phyloP scores from a whole-genome alignment of 331 rosid species.

The Dryas integrifolia region DNA sequence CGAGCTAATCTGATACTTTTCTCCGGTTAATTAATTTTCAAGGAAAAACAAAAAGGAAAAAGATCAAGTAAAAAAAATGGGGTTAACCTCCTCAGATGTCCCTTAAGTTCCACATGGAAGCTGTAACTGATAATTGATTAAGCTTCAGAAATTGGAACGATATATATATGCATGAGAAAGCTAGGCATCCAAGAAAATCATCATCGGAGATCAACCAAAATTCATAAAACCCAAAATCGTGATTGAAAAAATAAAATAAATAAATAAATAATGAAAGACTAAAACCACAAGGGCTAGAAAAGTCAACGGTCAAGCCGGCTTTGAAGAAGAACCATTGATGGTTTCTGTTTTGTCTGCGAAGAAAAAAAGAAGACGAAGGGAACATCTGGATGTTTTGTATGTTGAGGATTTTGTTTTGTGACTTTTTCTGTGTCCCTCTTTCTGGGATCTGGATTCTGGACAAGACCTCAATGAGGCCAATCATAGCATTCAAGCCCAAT shows the following conservation, averaged over 20 bases:
- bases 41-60: not conserved
- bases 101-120: constrained; percentile 32
- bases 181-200: constrained; percentile 1
- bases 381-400: no score
- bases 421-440: no score
- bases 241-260: not conserved
- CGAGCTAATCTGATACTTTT: not conserved
- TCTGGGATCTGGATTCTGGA: no score
- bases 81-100: constrained; percentile 27
- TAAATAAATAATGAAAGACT: not conserved
- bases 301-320: no score
- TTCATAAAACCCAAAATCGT: not conserved
- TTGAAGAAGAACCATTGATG: no score
- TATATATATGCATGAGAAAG: not conserved
- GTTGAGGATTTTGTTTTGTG: not conserved
- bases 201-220: constrained; percentile 27
- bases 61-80: not conserved
- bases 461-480: no score
- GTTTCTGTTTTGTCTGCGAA: no score
- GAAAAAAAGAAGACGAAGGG: no score
- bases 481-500: not conserved
- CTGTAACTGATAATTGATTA: not conserved
- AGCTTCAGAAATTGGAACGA: constrained; percentile 42
- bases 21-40: not conserved
- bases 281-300: no score